Percentiles rank a stretch among this genome's conserved stretches.
These are phyloP conservation scores for Rubia tinctorum DNA, from an alignment of 305 asterid species.

Conservation along the genomic window DNA sequence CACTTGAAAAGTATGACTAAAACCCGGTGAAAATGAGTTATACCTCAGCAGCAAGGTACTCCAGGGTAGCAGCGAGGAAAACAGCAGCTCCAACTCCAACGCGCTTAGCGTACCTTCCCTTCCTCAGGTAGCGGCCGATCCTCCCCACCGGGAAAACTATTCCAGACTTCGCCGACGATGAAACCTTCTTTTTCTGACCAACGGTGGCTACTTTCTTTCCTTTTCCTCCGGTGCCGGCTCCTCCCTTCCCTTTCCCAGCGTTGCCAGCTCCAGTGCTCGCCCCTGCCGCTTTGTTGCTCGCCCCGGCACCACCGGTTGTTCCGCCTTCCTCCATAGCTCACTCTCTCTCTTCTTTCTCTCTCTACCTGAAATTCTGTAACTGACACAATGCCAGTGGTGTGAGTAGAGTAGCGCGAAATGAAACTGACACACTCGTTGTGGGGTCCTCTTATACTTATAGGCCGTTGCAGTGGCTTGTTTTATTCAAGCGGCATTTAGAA, in stretches of 20 bases:
- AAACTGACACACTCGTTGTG: neutral
- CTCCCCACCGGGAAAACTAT: slow-evolving; percentile 28
- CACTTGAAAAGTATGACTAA: neutral
- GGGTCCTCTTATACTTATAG: neutral
- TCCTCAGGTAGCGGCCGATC: slow-evolving; percentile 27
- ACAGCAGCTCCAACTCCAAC: slow-evolving; percentile 23
- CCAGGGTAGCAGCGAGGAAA: slow-evolving; percentile 23
- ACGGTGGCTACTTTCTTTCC: neutral
- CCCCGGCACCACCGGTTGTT: neutral
- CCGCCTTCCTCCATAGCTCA: neutral
- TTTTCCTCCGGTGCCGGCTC: neutral
- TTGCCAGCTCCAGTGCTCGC: neutral
- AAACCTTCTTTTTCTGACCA: slow-evolving; percentile 14
- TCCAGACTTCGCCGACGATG: slow-evolving; percentile 18
- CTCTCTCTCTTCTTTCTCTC: neutral
- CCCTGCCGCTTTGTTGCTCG: neutral
- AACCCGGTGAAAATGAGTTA: neutral
- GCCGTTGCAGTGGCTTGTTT: neutral
- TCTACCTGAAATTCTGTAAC: neutral
- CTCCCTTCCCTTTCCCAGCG: neutral
- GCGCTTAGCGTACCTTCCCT: slow-evolving; percentile 24
- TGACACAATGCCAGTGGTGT: neutral
- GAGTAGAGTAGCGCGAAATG: neutral
- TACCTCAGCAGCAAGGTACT: slow-evolving; percentile 34
- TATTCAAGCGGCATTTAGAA: neutral